A percentile compares a stretch with the other conserved stretches of the same genome.
These are phyloP conservation scores for Salpingoeca rosetta DNA, from an alignment of 78 protist species.

Conservation along the genomic window DNA sequence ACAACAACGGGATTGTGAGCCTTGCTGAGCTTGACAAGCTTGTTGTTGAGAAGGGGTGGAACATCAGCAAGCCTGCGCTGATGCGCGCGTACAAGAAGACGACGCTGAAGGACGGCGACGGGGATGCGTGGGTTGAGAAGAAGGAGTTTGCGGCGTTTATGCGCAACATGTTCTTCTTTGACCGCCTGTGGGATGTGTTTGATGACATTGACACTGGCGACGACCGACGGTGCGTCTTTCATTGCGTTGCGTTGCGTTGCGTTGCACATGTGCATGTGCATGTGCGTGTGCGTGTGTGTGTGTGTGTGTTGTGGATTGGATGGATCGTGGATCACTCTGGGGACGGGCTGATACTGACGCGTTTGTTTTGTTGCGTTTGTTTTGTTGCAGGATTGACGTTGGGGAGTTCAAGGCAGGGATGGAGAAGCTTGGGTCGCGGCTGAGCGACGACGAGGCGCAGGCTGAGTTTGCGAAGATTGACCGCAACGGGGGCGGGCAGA, in stretches of 20 bases:
- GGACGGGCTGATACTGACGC: no score
- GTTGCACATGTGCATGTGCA: no score
- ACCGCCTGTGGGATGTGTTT: neutral
- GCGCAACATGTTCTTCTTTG: neutral
- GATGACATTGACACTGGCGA: neutral
- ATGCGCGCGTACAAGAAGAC: neutral
- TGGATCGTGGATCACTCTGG: no score
- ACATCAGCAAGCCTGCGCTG: neutral
- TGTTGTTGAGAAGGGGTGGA: neutral
- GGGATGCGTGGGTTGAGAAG: neutral
- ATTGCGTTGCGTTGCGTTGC: no score
- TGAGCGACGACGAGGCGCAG: neutral
- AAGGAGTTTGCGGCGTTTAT: neutral
- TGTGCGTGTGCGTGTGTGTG: no score
- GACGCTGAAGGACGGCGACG: neutral
- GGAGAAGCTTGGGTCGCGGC: neutral
- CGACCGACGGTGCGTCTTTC: no score
- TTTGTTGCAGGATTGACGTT: neutral
- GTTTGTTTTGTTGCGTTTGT: no score
- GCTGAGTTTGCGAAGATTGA: neutral
- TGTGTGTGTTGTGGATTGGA: no score
- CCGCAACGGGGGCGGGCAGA: neutral
- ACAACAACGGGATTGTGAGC: neutral
- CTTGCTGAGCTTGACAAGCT: neutral
- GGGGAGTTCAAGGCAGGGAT: neutral